phyloP scores from a whole-genome alignment of 306 rosid genomes.

The Begonia peltatifolia region DNA sequence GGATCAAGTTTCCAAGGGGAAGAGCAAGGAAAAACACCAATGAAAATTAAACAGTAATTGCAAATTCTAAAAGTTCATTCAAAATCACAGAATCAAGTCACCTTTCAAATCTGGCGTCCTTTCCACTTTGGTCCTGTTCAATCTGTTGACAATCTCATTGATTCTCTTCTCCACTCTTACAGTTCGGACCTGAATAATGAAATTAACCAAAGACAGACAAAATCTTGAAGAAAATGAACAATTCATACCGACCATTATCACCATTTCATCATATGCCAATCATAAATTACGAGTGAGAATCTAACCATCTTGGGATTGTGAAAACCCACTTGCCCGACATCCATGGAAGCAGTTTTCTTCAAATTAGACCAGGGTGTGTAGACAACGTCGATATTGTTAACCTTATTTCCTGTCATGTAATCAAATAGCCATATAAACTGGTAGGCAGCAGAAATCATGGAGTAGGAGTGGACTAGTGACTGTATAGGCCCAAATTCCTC shows the following conservation, averaged over 20 bases:
- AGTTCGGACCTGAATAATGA: slow-evolving; percentile 51
- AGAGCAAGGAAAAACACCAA: slow-evolving; percentile 4
- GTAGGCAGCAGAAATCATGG: too few species aligned
- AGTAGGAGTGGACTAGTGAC: too few species aligned
- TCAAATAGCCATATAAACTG: slow-evolving; percentile 2
- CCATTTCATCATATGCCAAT: too few species aligned
- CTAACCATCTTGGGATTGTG: slow-evolving; percentile 61
- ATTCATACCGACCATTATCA: too few species aligned
- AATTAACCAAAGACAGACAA: too few species aligned
- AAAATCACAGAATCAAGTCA: slow-evolving; percentile 6
- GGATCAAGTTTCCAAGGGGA: neutral
- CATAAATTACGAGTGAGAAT: slow-evolving; percentile 1
- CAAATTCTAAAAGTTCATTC: too few species aligned
- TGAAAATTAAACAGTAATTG: neutral
- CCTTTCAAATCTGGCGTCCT: slow-evolving; percentile 92
- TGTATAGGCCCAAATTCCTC: neutral
- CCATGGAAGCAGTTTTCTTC: slow-evolving; percentile 96
- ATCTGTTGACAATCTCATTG: slow-evolving; percentile 76
- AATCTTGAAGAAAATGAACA: too few species aligned
- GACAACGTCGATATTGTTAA: slow-evolving; percentile 82
- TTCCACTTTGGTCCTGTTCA: slow-evolving; percentile 89
- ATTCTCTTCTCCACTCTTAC: slow-evolving; percentile 88
- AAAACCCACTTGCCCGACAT: slow-evolving; percentile 97
- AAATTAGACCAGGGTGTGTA: slow-evolving; percentile 97
- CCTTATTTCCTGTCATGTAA: slow-evolving; percentile 69